These are phyloP conservation scores for Gymnopilus junonius DNA, from an alignment of 768 basidiomycete species.

Conservation along the genomic window DNA sequence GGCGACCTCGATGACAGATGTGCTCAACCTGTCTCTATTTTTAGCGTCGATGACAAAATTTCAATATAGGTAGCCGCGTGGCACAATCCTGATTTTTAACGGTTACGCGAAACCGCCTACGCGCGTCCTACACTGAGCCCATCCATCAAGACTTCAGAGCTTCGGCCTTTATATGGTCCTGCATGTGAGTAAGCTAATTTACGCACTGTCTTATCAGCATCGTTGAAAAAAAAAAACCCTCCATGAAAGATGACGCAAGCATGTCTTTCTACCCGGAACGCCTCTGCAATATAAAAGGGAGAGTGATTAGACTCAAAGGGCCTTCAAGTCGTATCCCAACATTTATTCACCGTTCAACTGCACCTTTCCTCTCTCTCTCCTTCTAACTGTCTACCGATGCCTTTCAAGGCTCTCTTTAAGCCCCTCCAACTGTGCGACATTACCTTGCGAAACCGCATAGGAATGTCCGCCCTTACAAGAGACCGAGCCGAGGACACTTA, in stretches of 20 bases:
- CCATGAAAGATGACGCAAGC: too few relatives aligned
- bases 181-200: neutral
- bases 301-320: neutral
- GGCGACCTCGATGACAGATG: too few relatives aligned
- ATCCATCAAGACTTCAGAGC: too few relatives aligned
- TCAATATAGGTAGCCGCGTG: neutral
- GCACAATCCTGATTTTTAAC: neutral
- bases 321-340: too few relatives aligned
- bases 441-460: constrained; percentile 41
- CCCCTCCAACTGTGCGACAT: constrained; percentile 42
- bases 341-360: too few relatives aligned
- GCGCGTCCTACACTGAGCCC: neutral
- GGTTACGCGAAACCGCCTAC: too few relatives aligned
- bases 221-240: neutral
- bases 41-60: neutral
- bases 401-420: constrained; percentile 27
- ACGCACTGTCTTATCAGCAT: neutral
- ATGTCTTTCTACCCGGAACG: too few relatives aligned
- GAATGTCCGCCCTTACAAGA: constrained; percentile 46
- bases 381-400: neutral
- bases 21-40: neutral
- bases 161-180: too few relatives aligned
- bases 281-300: neutral
- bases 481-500: constrained; percentile 40
- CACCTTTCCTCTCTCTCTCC: neutral